Evolutionary conservation across 345 rosid species (phyloP), one percentile per base, ranked within the genome.

Genomic region (Mercurialis annua): DNA sequence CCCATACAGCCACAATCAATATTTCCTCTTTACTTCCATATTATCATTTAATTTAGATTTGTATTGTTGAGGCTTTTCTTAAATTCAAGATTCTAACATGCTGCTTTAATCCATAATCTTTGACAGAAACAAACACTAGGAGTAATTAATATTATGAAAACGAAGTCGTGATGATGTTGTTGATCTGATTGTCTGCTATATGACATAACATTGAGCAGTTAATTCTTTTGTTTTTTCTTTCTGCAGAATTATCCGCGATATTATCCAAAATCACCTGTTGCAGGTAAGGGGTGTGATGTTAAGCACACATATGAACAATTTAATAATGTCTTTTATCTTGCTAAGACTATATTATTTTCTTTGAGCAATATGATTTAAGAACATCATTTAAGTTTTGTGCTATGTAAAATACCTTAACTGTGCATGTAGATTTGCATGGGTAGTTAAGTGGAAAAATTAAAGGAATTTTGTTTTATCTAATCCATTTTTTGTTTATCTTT

Each of bases 191-290:
- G 38, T 42, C 54, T 42, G 53, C 27, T 57, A 18, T 11, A 52
- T 7, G 26, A 59, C 26, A 27, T 66, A 24, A 54, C 40, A 48
- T 68, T 71, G 34, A 59, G 47, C 33, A 66, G 24, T 42, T 1
- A 30, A 77, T 65, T 47, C 33, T 31, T 71, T 48, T 52, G 40
- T 42, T 36, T 43, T 62, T 49, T 59, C 65, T 56, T 74, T 40
- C 62, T 78, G 76, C 95, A 94, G 98, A 72, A 94, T 94, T 71
- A 94, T 94, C 71, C 97, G 98, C 8, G 99, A 94, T 73, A 94
- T 94, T 71, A 94, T 94, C 74, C 99, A 94, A 79, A 92, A 94
- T 75, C 99, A 94, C 78, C 78, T 94, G 29, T 75, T 94, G 74
- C 98, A 94, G 96, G 99, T 89, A 77, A 79, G 79, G 24, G 16